Evolutionary conservation across 768 basidiomycete genomes (phyloP).

Genomic region (Tricholoma terreum): DNA sequence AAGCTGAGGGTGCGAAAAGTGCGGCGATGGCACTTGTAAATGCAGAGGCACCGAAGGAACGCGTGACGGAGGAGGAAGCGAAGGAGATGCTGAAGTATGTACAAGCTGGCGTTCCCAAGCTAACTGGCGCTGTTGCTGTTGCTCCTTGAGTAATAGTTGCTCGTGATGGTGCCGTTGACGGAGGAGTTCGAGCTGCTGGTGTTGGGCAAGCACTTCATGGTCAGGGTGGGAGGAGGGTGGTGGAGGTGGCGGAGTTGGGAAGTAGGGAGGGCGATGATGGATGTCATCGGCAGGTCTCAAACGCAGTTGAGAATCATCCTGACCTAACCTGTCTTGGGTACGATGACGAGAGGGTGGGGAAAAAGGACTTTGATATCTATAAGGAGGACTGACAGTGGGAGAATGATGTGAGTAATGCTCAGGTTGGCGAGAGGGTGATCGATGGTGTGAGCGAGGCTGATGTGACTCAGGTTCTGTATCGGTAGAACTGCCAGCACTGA

Average conservation of each 20-base stretch:
- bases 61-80: slow-evolving; percentile 7
- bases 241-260: slow-evolving; percentile 5
- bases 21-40: slow-evolving; percentile 11
- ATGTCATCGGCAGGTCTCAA: slow-evolving; percentile 10
- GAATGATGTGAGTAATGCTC: slow-evolving; percentile 11
- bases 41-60: slow-evolving; percentile 11
- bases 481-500: slow-evolving; percentile 31
- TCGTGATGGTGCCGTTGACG: slow-evolving; percentile 25
- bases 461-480: slow-evolving; percentile 17
- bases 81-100: slow-evolving; percentile 3
- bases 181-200: slow-evolving; percentile 22
- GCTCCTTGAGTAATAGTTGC: slow-evolving; percentile 20
- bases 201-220: slow-evolving; percentile 21
- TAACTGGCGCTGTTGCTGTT: slow-evolving; percentile 20
- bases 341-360: slow-evolving; percentile 9
- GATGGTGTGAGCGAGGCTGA: slow-evolving; percentile 15
- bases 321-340: slow-evolving; percentile 2
- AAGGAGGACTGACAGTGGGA: slow-evolving; percentile 4
- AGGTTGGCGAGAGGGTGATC: slow-evolving; percentile 8
- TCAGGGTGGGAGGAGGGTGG: slow-evolving; percentile 8
- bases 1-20: slow-evolving; percentile 11
- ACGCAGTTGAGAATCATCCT: slow-evolving; percentile 10
- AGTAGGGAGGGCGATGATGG: slow-evolving; percentile 12
- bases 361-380: slow-evolving; percentile 11
- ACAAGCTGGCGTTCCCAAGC: slow-evolving; percentile 22